These are phyloP conservation scores for Decorospora gaudefroyi DNA, from an alignment of 2,329 filamentous ascomycete species.

Conservation along the genomic window DNA sequence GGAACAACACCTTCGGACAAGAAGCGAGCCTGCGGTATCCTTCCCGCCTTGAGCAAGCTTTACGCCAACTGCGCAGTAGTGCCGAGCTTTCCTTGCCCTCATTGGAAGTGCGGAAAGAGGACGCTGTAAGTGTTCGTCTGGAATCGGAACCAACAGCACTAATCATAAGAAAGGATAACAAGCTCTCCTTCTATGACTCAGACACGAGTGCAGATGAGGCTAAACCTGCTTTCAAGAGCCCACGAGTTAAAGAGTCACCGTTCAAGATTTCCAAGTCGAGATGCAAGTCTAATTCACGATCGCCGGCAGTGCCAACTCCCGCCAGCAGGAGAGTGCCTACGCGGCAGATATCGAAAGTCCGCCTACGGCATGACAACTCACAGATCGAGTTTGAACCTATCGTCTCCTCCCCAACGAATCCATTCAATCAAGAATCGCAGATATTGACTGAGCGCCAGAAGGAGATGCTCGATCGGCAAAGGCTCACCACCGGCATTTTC, in stretches of 20 bases:
- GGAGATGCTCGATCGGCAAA: constrained; percentile 75
- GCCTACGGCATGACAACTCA: constrained; percentile 76
- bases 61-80: constrained; percentile 64
- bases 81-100: constrained; percentile 58
- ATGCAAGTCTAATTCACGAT: constrained; percentile 31
- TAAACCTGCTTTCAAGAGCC: constrained; percentile 23
- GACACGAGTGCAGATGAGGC: constrained; percentile 26
- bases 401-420: constrained; percentile 60
- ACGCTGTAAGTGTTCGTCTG: constrained; percentile 45
- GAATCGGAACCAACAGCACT: constrained; percentile 51
- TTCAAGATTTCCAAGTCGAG: constrained; percentile 33
- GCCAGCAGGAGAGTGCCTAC: constrained; percentile 28
- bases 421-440: constrained; percentile 65
- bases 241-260: constrained; percentile 34
- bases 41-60: constrained; percentile 62
- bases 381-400: constrained; percentile 78
- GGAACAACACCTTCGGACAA: constrained; percentile 72
- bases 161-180: constrained; percentile 21
- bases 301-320: constrained; percentile 31
- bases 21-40: constrained; percentile 67
- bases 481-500: constrained; percentile 67
- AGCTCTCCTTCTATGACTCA: constrained; percentile 49
- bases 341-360: constrained; percentile 53
- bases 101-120: constrained; percentile 48
- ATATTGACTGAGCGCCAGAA: constrained; percentile 77